Percentiles rank a stretch among this genome's conserved stretches.
phyloP scores from a whole-genome alignment of 208 protist species.

The Phytomonas francai region DNA sequence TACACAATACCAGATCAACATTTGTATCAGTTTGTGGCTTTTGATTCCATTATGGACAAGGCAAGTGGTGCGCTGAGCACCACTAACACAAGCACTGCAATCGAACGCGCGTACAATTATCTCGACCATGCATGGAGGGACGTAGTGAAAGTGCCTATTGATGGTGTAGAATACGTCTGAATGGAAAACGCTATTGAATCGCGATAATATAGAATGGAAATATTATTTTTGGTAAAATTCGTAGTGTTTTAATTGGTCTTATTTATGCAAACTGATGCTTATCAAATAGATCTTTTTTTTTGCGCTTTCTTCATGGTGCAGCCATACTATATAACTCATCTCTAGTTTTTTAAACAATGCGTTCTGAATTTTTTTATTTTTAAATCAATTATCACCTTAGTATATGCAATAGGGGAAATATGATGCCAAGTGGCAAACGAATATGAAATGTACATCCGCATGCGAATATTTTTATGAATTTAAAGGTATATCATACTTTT shows the following conservation, averaged over 20 bases:
- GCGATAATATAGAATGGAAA: neutral
- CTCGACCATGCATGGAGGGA: constrained; percentile 82
- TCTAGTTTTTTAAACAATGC: neutral
- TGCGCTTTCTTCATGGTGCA: neutral
- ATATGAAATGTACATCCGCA: neutral
- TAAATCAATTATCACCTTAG: too few relatives aligned
- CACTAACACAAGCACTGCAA: constrained; percentile 34
- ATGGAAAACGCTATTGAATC: neutral
- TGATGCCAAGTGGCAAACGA: too few relatives aligned
- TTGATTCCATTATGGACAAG: constrained; percentile 40
- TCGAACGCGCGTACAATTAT: constrained; percentile 78
- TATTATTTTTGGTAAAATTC: neutral
- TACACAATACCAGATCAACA: constrained; percentile 37
- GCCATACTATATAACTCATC: neutral
- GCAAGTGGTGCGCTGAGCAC: constrained; percentile 34
- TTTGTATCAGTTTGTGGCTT: constrained; percentile 72
- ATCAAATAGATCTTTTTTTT: neutral
- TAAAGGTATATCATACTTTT: neutral
- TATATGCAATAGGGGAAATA: too few relatives aligned
- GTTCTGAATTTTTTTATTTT: too few relatives aligned
- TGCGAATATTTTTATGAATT: neutral
- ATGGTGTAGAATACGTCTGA: constrained; percentile 42
- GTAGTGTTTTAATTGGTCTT: neutral
- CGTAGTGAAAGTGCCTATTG: constrained; percentile 38
- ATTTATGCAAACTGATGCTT: neutral